These are phyloP conservation scores for Sclerospora graminicola DNA, from an alignment of 352 stramenopile species.

Conservation along the genomic window DNA sequence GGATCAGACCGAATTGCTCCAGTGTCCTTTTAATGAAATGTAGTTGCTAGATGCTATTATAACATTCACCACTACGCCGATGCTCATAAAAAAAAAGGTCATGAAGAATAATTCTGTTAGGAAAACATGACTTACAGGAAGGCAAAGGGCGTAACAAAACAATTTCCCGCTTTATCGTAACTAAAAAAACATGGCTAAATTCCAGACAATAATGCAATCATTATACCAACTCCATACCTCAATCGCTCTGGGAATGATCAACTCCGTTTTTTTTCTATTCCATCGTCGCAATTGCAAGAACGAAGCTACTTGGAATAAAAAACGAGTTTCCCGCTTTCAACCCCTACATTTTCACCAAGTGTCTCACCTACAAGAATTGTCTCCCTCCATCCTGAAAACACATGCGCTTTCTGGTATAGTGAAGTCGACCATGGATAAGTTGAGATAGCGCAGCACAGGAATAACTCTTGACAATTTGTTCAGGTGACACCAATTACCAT, in stretches of 20 bases:
- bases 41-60: conserved; percentile 67
- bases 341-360: not conserved
- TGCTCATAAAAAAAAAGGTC: conserved; percentile 4
- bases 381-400: conserved; percentile 79
- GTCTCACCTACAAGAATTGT: conserved; percentile 31
- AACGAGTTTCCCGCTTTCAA: not conserved
- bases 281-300: conserved; percentile 55
- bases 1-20: conserved; percentile 34
- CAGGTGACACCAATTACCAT: conserved; percentile 39
- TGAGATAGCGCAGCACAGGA: conserved; percentile 72
- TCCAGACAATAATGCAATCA: not conserved
- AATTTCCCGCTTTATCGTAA: conserved; percentile 55
- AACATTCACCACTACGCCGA: conserved; percentile 84
- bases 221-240: too few species aligned
- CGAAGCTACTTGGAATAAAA: conserved; percentile 53
- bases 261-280: conserved; percentile 76
- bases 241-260: conserved; percentile 81
- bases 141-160: conserved; percentile 77
- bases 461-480: conserved; percentile 80
- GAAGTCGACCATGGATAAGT: conserved; percentile 78
- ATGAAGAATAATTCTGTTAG: not conserved
- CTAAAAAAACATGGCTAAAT: conserved; percentile 4
- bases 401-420: conserved; percentile 63
- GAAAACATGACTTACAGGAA: conserved; percentile 39
- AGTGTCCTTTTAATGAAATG: conserved; percentile 62